Percentiles rank a stretch among this genome's conserved stretches.
phyloP scores from a whole-genome alignment of 1,284 basidiomycete genomes.

The Vanrija humicola region DNA sequence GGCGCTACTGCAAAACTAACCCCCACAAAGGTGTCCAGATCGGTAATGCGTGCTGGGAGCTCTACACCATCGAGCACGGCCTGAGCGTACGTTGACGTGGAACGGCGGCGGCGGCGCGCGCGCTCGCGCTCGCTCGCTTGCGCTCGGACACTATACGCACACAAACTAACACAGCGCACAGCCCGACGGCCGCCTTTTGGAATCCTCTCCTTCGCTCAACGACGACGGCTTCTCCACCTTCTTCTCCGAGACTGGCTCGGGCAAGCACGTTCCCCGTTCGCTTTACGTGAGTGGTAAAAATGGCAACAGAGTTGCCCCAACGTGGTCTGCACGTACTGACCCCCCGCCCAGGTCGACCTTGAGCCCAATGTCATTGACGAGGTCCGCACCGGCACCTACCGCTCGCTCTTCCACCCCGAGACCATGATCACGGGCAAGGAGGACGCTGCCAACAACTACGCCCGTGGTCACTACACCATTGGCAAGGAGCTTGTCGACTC shows the following conservation, averaged over 20 bases:
- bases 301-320: too few species aligned
- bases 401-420: conserved; percentile 96
- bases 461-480: conserved; percentile 96
- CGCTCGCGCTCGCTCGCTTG: too few species aligned
- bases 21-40: conserved; percentile 55
- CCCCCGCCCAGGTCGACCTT: conserved; percentile 61
- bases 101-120: background rate
- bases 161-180: conserved; percentile 42
- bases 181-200: conserved; percentile 86
- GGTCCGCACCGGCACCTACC: conserved; percentile 90
- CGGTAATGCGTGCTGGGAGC: conserved; percentile 96
- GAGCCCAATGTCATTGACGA: conserved; percentile 96
- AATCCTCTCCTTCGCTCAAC: conserved; percentile 66
- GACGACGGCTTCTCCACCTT: conserved; percentile 91
- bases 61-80: conserved; percentile 98
- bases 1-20: background rate
- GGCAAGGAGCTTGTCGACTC: conserved; percentile 88
- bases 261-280: conserved; percentile 96
- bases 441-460: conserved; percentile 99
- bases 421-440: conserved; percentile 99
- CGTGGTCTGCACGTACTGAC: conserved; percentile 14
- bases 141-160: conserved; percentile 1
- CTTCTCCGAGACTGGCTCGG: conserved; percentile 64
- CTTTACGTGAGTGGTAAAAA: conserved; percentile 65
- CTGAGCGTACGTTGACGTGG: conserved; percentile 66